Percentiles rank a stretch among this genome's conserved stretches.
phyloP scores from a whole-genome alignment of 2,329 filamentous ascomycete species.

The Penicillium sp. region DNA sequence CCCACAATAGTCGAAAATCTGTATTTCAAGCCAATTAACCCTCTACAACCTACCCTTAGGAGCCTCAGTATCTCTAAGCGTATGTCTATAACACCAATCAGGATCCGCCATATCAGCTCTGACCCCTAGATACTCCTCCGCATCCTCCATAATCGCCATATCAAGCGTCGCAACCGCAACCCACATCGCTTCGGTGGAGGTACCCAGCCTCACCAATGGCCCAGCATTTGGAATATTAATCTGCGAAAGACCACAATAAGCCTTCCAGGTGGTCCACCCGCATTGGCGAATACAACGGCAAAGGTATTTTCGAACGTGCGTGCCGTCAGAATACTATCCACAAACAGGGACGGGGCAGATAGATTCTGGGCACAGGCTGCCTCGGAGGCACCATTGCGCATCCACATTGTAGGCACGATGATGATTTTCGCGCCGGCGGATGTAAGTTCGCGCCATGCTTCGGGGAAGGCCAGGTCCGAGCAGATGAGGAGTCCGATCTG shows the following conservation, averaged over 20 bases:
- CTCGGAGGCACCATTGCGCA: constrained; percentile 45
- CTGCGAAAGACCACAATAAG: not conserved
- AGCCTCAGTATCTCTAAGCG: not conserved
- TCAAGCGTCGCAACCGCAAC: not conserved
- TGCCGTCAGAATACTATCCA: not conserved
- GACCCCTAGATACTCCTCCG: not conserved
- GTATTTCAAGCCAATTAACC: not conserved
- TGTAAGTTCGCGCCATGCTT: constrained; percentile 57
- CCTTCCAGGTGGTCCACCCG: not conserved
- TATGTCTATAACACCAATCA: not conserved
- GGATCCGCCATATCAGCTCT: not conserved
- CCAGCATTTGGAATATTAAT: not conserved
- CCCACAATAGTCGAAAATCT: too few species aligned
- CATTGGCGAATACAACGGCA: not conserved
- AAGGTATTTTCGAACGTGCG: not conserved
- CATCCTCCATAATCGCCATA: not conserved
- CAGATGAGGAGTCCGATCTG: constrained; percentile 40
- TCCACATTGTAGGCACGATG: constrained; percentile 57
- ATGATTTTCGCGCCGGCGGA: constrained; percentile 54
- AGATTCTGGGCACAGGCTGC: constrained; percentile 32
- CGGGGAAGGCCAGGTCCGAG: constrained; percentile 60
- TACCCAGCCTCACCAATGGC: not conserved
- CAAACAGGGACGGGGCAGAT: not conserved
- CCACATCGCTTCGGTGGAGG: not conserved
- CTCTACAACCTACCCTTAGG: not conserved